phyloP scores from a whole-genome alignment of 176 grass and related monocot species.

The Thinopyrum elongatum region DNA sequence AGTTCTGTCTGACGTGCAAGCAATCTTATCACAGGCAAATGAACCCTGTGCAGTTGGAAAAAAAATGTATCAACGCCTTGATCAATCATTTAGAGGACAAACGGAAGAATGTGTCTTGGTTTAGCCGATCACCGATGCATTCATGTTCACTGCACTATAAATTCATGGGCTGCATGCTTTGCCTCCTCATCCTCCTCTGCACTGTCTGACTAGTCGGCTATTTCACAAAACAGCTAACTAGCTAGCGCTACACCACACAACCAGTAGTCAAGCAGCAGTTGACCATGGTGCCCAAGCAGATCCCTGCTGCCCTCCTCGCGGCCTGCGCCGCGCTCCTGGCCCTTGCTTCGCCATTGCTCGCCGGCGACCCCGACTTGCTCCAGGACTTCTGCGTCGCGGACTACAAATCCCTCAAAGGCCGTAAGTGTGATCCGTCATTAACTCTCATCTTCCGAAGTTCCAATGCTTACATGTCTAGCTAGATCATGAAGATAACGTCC shows the following conservation, averaged over 20 bases:
- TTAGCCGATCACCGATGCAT: too few species aligned
- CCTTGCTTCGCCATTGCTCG: conserved; percentile 14
- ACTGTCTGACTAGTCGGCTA: too few species aligned
- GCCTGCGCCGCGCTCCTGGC: conserved; percentile 12
- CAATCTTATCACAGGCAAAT: too few species aligned
- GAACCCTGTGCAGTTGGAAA: too few species aligned
- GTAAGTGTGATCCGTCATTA: conserved; percentile 34
- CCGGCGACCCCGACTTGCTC: conserved; percentile 76
- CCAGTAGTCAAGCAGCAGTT: background rate
- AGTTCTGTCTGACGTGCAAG: too few species aligned
- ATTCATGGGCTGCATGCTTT: background rate
- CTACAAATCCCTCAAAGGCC: conserved; percentile 49
- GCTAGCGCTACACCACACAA: too few species aligned
- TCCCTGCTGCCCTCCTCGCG: background rate
- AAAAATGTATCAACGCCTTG: too few species aligned
- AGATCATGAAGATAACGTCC: background rate
- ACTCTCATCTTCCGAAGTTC: background rate
- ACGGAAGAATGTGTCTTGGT: too few species aligned
- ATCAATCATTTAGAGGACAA: too few species aligned
- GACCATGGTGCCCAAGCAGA: background rate
- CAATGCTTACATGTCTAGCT: too few species aligned
- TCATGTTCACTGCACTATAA: background rate
- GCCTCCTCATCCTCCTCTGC: background rate
- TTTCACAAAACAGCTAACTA: too few species aligned
- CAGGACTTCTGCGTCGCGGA: too few species aligned